Evolutionary conservation across 2,329 filamentous ascomycete species (phyloP).

Genomic region (Calonectria pseudoreteaudii): DNA sequence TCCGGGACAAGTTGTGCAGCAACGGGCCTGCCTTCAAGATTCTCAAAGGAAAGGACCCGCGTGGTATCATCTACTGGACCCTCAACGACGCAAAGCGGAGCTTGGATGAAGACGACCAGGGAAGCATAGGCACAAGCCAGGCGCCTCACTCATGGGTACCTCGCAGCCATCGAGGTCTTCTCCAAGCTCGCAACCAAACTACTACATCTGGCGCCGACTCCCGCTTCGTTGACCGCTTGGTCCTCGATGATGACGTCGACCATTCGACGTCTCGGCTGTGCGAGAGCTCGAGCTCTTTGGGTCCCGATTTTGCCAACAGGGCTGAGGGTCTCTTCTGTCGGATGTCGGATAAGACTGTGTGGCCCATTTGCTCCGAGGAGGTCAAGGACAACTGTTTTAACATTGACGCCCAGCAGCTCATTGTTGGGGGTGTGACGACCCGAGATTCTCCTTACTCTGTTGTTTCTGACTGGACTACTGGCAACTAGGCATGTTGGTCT

Average conservation of each 20-base stretch:
- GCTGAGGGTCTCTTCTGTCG: constrained; percentile 26
- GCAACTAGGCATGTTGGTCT: background rate
- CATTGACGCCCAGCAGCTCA: constrained; percentile 7
- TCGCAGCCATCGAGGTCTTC: background rate
- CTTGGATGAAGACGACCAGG: background rate
- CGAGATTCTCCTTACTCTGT: background rate
- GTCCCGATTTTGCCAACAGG: constrained; percentile 22
- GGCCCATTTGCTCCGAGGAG: constrained; percentile 15
- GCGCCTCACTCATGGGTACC: background rate
- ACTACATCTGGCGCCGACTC: background rate
- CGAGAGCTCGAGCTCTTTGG: constrained; percentile 17
- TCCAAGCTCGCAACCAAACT: background rate
- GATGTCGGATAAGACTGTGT: constrained; percentile 29
- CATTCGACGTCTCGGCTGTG: constrained; percentile 17
- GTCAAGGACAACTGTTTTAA: constrained; percentile 21
- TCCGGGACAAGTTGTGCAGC: constrained; percentile 33
- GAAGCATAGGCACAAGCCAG: background rate
- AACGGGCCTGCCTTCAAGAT: constrained; percentile 20
- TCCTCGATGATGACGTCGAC: constrained; percentile 13
- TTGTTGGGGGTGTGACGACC: background rate
- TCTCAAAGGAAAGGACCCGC: constrained; percentile 21
- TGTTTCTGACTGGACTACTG: background rate
- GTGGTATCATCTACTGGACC: constrained; percentile 20
- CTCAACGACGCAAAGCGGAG: background rate
- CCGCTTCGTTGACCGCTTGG: background rate